Conservation (phyloP, 73 alveolate genomes). For the Tetrahymena borealis region DNA sequence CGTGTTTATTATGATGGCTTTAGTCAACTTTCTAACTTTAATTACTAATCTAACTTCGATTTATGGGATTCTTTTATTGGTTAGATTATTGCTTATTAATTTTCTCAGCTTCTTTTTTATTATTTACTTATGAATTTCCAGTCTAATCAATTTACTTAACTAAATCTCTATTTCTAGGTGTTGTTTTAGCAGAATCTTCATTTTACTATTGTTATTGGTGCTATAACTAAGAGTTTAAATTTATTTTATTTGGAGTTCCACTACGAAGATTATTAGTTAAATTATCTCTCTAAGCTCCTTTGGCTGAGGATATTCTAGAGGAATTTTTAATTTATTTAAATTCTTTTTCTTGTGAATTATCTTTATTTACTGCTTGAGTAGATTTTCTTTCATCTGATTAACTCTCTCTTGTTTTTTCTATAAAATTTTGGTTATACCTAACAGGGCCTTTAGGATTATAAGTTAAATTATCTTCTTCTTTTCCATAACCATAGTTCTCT, state of each 20-base stretch:
- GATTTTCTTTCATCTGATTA: neutral
- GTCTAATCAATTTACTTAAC: too few relatives aligned
- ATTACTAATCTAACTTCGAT: too few relatives aligned
- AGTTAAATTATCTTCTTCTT: neutral
- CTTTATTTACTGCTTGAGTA: neutral
- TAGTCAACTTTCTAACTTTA: too few relatives aligned
- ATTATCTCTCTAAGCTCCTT: neutral
- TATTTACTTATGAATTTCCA: too few relatives aligned
- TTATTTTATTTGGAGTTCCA: neutral
- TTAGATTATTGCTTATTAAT: too few relatives aligned
- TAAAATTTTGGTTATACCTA: neutral
- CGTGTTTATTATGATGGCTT: too few relatives aligned
- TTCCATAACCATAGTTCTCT: neutral
- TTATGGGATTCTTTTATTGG: too few relatives aligned
- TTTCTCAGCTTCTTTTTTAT: too few relatives aligned
- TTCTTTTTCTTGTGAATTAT: neutral
- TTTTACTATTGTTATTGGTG: neutral
- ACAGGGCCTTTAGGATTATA: neutral
- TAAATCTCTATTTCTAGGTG: too few relatives aligned
- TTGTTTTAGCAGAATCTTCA: neutral
- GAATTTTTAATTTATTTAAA: neutral
- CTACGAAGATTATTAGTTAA: too few relatives aligned
- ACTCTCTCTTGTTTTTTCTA: neutral
- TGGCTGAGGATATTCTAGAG: neutral
- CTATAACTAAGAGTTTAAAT: neutral